phyloP scores from a whole-genome alignment of 768 basidiomycete genomes.

The Phanerochaete carnosa region DNA sequence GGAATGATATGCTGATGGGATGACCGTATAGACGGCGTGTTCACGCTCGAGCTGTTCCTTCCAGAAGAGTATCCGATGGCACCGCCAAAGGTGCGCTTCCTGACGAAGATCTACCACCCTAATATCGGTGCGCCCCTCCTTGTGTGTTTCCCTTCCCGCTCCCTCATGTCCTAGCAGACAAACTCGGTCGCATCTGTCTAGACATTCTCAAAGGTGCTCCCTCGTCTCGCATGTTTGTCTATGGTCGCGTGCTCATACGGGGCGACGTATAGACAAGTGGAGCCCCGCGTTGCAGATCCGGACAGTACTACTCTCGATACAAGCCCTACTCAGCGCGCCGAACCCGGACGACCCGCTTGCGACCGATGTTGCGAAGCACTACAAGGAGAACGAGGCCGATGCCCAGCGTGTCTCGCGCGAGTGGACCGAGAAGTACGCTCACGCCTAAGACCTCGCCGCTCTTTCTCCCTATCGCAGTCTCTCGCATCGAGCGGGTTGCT shows the following conservation, averaged over 20 bases:
- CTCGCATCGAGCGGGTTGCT: not conserved
- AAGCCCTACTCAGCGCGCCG: conserved; percentile 93
- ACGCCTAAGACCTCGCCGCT: conserved; percentile 11
- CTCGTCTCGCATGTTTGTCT: not conserved
- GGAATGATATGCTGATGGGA: no score
- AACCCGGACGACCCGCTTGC: conserved; percentile 97
- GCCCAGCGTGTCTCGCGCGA: conserved; percentile 90
- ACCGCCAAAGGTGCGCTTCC: conserved; percentile 95
- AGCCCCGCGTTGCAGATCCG: conserved; percentile 98
- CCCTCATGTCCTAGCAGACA: conserved; percentile 56
- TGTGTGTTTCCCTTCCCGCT: not conserved
- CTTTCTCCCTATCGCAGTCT: no score
- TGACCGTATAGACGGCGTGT: conserved; percentile 87
- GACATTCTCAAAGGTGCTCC: conserved; percentile 92
- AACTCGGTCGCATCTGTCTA: conserved; percentile 96
- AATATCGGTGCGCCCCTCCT: no score
- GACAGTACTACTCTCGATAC: conserved; percentile 93
- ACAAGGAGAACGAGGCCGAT: conserved; percentile 95
- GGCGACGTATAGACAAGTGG: conserved; percentile 80
- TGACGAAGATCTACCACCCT: conserved; percentile 99
- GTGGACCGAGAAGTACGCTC: conserved; percentile 92
- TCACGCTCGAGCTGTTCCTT: conserved; percentile 93
- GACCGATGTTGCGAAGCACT: conserved; percentile 95
- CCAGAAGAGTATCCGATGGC: conserved; percentile 99
- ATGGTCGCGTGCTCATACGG: not conserved